phyloP scores from a whole-genome alignment of 2,329 filamentous ascomycete genomes.

The Sporothrix brasiliensis region DNA sequence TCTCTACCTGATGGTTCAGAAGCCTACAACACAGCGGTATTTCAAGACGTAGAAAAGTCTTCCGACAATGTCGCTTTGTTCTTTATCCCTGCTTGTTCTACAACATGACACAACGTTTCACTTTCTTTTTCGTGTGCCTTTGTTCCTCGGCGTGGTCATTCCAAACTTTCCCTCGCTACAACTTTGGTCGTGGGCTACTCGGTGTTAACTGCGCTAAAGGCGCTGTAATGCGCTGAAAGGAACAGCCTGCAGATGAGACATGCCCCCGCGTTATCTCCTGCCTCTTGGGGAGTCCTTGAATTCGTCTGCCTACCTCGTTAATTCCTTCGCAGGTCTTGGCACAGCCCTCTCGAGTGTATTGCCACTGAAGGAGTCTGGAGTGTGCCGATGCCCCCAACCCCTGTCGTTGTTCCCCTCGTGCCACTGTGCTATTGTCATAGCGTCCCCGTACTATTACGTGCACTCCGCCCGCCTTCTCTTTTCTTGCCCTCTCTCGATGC shows the following conservation, averaged over 20 bases:
- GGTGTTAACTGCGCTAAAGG: neutral
- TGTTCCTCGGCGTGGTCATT: neutral
- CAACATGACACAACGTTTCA: neutral
- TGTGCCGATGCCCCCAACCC: neutral
- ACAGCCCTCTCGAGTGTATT: neutral
- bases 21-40: constrained; percentile 18
- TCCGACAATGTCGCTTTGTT: too few relatives aligned
- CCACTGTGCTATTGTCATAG: constrained; percentile 10
- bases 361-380: neutral
- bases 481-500: constrained; percentile 10
- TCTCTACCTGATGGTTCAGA: neutral
- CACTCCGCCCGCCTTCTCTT: constrained; percentile 9
- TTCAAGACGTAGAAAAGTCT: neutral
- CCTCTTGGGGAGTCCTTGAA: constrained; percentile 16
- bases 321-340: neutral
- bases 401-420: neutral
- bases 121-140: neutral
- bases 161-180: neutral
- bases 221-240: neutral
- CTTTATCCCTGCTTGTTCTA: neutral
- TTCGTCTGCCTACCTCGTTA: constrained; percentile 13
- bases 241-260: neutral
- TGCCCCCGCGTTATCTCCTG: constrained; percentile 19
- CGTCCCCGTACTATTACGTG: neutral
- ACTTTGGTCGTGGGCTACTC: neutral